Percentiles rank a stretch among this genome's conserved stretches.
Evolutionary conservation across 306 rosid genomes (phyloP).

Genomic region (Lathyrus oleraceus): DNA sequence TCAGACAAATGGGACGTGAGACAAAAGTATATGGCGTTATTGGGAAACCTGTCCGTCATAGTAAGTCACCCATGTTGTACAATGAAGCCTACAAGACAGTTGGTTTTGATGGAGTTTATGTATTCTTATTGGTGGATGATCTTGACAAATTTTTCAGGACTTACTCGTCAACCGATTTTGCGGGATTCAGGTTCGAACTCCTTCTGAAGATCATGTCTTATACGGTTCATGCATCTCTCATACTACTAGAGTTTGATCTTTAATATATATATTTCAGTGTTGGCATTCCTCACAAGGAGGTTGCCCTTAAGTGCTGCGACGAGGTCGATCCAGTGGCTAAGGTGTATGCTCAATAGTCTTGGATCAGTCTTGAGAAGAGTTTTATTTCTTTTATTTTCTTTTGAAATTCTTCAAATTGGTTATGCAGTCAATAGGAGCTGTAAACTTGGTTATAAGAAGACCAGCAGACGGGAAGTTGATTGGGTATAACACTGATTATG

Average conservation of each 20-base stretch:
- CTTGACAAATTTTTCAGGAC: conserved; percentile 65
- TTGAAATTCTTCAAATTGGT: conserved; percentile 29
- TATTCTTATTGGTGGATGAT: conserved; percentile 84
- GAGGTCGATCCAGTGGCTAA: conserved; percentile 91
- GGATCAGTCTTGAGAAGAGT: conserved; percentile 23
- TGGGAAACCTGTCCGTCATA: conserved; percentile 91
- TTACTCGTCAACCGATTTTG: conserved; percentile 78
- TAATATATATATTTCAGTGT: conserved; percentile 52
- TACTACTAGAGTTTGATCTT: conserved; percentile 31
- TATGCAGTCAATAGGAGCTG: conserved; percentile 85
- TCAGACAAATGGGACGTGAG: conserved; percentile 63
- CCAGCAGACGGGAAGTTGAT: conserved; percentile 76
- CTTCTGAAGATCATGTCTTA: conserved; percentile 23
- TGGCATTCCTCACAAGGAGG: conserved; percentile 88
- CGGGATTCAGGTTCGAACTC: conserved; percentile 79
- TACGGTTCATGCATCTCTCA: conserved; percentile 23
- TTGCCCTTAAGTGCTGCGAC: conserved; percentile 72
- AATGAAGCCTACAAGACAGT: conserved; percentile 78
- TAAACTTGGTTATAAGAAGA: conserved; percentile 75
- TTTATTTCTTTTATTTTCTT: conserved; percentile 13
- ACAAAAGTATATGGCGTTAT: conserved; percentile 85
- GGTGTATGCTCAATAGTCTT: conserved; percentile 41
- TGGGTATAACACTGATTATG: conserved; percentile 84
- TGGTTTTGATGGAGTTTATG: conserved; percentile 72
- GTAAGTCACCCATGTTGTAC: conserved; percentile 75